Base-by-base conservation (phyloP, 805 yeast genomes). In the Suhomyces faveliae region DNA sequence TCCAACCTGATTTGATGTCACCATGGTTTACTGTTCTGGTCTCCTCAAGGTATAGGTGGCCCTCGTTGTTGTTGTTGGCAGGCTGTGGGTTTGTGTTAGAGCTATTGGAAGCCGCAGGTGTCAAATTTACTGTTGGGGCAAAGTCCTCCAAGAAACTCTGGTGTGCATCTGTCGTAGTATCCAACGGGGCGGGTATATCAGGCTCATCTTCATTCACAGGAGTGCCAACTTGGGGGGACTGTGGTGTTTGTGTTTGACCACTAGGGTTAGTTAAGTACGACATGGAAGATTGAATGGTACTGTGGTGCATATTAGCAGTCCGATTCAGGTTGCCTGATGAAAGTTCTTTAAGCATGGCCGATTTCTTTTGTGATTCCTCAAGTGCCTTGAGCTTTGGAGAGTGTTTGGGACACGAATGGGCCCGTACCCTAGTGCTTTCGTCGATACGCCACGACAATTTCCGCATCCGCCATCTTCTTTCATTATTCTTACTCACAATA, bases 1-100 rank as follows among this genome's bases (percentile, higher is more conserved):
- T 94, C 99, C 99, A 94, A 3, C 99, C 99, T 24, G 79, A 75
- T 61, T 87, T 88, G 60, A 89, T 67, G 51, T 88, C 96, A 9
- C 97, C 97, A 46, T 83, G 78, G 10, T 85, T 79, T 7, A 94
- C 71, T 4, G 87, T 80, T 24, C 91, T 76, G 6, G 79, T 77
- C 59, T 91, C 96, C 63, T 90, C 95, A 10, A 83, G 64, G 56
- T 78, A 85, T 11, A 87, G 50, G 4, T 57, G 62, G 33, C 58
- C 51, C 19, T 57, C 55, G 15, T 54, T 46, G 20, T 60, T 13
- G 30, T 27, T 27, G 30, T n/a, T 1, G 15, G 30, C 30, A n/a
- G 12, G 37, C 19, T 15, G 37, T 5, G 21, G 3, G 37, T 33
- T 33, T 33, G 4, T 12, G 3, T 33, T 17, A 1, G 37, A 11